Percentiles rank a stretch among this genome's conserved stretches.
phyloP scores from a whole-genome alignment of 768 basidiomycete genomes.

The Collybia sordida region DNA sequence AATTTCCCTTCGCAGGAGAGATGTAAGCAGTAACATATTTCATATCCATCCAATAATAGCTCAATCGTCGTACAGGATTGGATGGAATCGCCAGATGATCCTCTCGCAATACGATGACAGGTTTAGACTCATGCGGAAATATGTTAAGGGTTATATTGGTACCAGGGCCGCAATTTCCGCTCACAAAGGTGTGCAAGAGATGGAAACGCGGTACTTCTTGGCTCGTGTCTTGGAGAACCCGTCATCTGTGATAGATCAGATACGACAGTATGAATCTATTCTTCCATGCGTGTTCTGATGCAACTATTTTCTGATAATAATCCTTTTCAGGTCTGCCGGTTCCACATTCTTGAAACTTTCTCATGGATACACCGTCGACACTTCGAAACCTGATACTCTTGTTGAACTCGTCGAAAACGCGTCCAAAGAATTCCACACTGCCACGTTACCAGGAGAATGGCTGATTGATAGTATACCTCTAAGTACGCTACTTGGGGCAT shows the following conservation, averaged over 20 bases:
- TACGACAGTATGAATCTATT: slow-evolving; percentile 7
- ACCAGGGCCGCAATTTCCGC: slow-evolving; percentile 11
- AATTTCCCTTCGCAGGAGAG: slow-evolving; percentile 16
- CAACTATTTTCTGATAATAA: not conserved
- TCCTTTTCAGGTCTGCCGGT: slow-evolving; percentile 8
- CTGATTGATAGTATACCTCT: slow-evolving; percentile 3
- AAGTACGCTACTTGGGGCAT: not conserved
- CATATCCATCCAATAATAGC: not conserved
- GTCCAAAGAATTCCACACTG: slow-evolving; percentile 6
- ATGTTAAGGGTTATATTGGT: slow-evolving; percentile 14
- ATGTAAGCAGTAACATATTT: slow-evolving; percentile 1
- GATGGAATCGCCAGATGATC: slow-evolving; percentile 19
- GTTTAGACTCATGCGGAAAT: slow-evolving; percentile 18
- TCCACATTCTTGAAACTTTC: slow-evolving; percentile 17
- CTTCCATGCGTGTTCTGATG: not conserved
- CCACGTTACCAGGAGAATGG: slow-evolving; percentile 5
- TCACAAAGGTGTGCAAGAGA: slow-evolving; percentile 10
- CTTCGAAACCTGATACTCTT: slow-evolving; percentile 6
- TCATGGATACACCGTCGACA: slow-evolving; percentile 16
- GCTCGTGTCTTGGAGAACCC: slow-evolving; percentile 12
- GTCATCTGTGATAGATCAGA: slow-evolving; percentile 8
- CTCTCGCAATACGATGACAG: slow-evolving; percentile 17
- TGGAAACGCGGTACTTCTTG: slow-evolving; percentile 14
- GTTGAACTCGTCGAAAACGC: slow-evolving; percentile 12
- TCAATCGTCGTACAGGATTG: slow-evolving; percentile 4